These are phyloP conservation scores for Heterobasidion parviporum DNA, from an alignment of 1,284 basidiomycete species.

Conservation along the genomic window DNA sequence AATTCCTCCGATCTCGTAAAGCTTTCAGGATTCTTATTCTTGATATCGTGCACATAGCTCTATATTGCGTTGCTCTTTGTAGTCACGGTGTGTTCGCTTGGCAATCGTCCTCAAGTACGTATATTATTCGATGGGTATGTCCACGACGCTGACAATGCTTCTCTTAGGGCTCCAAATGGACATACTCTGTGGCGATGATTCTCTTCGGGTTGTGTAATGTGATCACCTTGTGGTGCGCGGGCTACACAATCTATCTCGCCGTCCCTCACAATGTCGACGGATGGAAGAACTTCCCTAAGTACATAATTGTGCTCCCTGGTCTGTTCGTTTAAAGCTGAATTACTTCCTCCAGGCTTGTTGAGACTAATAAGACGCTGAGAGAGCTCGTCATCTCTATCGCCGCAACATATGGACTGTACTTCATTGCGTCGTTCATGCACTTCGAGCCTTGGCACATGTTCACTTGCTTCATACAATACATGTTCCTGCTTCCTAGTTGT, in stretches of 20 bases:
- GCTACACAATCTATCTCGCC: constrained; percentile 78
- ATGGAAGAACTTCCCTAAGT: constrained; percentile 66
- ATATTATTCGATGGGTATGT: neutral
- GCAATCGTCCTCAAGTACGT: constrained; percentile 71
- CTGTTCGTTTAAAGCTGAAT: constrained; percentile 1
- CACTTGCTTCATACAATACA: constrained; percentile 80
- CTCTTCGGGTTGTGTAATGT: constrained; percentile 69
- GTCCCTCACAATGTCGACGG: constrained; percentile 67
- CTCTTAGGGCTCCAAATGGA: constrained; percentile 71
- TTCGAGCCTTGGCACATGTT: constrained; percentile 94
- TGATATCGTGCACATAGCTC: constrained; percentile 28
- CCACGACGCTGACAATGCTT: constrained; percentile 1
- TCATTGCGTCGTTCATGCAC: constrained; percentile 80
- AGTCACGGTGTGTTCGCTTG: constrained; percentile 73
- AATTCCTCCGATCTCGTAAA: constrained; percentile 10
- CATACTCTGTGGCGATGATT: constrained; percentile 67
- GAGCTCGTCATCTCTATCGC: constrained; percentile 75
- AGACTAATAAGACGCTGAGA: constrained; percentile 63
- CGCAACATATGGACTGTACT: constrained; percentile 87
- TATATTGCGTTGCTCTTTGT: constrained; percentile 75
- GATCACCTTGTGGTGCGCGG: constrained; percentile 84
- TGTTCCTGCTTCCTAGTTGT: constrained; percentile 75
- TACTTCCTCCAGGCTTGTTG: constrained; percentile 38
- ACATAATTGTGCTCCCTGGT: constrained; percentile 6
- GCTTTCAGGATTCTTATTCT: constrained; percentile 8